Percentiles rank a stretch among this genome's conserved stretches.
Conservation (phyloP, 192 early-diverging fungal species). For the Entomortierella parvispora region DNA sequence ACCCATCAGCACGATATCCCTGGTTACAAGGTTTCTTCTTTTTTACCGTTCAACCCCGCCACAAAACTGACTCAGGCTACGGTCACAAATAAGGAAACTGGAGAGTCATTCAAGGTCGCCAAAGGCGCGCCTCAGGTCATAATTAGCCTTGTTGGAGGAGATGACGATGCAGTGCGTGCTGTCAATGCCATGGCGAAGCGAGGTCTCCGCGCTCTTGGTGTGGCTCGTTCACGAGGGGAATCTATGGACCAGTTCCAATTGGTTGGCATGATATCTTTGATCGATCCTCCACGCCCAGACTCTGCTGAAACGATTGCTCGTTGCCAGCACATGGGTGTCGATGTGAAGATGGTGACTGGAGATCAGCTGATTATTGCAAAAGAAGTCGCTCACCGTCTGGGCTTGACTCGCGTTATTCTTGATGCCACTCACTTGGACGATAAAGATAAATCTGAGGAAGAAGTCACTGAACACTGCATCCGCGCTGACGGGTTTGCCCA, state of each 20-base stretch:
- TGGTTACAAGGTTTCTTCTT: conserved; percentile 72
- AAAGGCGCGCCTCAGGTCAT: conserved; percentile 84
- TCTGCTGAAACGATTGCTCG: too few relatives aligned
- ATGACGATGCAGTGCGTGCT: conserved; percentile 66
- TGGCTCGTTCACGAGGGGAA: conserved; percentile 64
- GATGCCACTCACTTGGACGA: conserved; percentile 89
- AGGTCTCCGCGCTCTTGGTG: too few relatives aligned
- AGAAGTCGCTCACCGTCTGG: conserved; percentile 90
- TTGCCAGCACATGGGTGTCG: too few relatives aligned
- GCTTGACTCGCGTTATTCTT: conserved; percentile 92
- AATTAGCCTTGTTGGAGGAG: conserved; percentile 58
- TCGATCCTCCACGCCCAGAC: too few relatives aligned
- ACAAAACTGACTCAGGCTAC: too few relatives aligned
- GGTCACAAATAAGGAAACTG: too few relatives aligned
- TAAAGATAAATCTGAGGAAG: too few relatives aligned
- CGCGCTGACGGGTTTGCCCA: conserved; percentile 98
- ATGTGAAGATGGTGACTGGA: too few relatives aligned
- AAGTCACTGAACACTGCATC: conserved; percentile 84
- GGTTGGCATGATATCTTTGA: too few relatives aligned
- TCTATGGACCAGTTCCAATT: conserved; percentile 67
- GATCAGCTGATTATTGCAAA: too few relatives aligned
- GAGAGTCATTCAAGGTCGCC: too few relatives aligned
- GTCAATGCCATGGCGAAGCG: conserved; percentile 72
- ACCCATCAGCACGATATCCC: conserved; percentile 61
- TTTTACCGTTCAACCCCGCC: conserved; percentile 80